phyloP scores from a whole-genome alignment of 345 rosid genomes.

The Camelina hispida region DNA sequence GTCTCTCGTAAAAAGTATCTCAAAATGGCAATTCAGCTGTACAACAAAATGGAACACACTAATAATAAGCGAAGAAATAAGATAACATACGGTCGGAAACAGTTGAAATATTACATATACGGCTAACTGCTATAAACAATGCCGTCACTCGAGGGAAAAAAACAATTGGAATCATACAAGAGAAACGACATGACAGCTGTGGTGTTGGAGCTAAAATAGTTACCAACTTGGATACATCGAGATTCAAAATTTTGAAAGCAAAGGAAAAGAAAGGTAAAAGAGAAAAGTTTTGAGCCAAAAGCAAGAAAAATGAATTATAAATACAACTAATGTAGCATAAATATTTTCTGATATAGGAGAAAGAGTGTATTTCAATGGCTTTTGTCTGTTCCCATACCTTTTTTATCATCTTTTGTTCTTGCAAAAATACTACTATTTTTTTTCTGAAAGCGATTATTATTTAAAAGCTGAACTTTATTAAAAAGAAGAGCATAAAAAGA shows the following conservation, averaged over 20 bases:
- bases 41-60: background rate
- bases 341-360: slow-evolving; percentile 29
- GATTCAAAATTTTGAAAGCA: slow-evolving; percentile 37
- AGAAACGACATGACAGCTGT: slow-evolving; percentile 19
- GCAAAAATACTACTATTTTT: slow-evolving; percentile 24
- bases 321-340: background rate
- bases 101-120: background rate
- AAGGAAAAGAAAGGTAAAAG: slow-evolving; percentile 28
- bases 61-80: background rate
- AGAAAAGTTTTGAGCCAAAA: slow-evolving; percentile 40
- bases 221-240: slow-evolving; percentile 35
- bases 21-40: background rate
- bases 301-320: slow-evolving; percentile 27
- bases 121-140: background rate
- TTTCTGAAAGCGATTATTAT: slow-evolving; percentile 24
- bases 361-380: slow-evolving; percentile 23
- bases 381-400: slow-evolving; percentile 40
- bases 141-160: background rate
- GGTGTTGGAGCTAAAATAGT: background rate
- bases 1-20: background rate
- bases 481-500: slow-evolving; percentile 24
- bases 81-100: background rate
- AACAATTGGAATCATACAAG: background rate
- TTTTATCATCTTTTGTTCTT: slow-evolving; percentile 30
- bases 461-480: slow-evolving; percentile 10